A percentile compares a stretch with the other conserved stretches of the same genome.
Evolutionary conservation across 495 filamentous ascomycete species (phyloP).

Genomic region (Bacidia gigantensis): DNA sequence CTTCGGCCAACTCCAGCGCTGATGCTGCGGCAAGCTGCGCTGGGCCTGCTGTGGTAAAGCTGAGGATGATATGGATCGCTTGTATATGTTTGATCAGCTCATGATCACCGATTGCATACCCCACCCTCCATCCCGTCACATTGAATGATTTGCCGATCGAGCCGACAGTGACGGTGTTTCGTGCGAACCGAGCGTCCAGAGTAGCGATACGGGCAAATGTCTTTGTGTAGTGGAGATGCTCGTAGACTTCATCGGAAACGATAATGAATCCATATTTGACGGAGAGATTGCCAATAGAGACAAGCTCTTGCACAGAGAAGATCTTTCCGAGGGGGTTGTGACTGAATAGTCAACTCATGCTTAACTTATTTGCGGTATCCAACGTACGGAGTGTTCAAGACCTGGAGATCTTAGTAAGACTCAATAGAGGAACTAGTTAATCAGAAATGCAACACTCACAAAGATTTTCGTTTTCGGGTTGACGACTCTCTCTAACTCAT

Average conservation of each 20-base stretch:
- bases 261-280: conserved; percentile 8
- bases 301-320: conserved; percentile 12
- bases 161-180: conserved; percentile 7
- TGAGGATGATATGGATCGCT: conserved; percentile 7
- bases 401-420: too few species aligned
- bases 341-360: too few species aligned
- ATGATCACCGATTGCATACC: conserved; percentile 11
- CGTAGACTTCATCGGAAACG: conserved; percentile 16
- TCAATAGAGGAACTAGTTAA: too few species aligned
- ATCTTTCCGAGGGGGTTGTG: conserved; percentile 13
- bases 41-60: conserved; percentile 8
- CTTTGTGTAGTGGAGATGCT: conserved; percentile 7
- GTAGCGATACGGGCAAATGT: conserved; percentile 8
- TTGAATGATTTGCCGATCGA: conserved; percentile 14
- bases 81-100: conserved; percentile 10
- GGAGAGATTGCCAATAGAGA: conserved; percentile 10
- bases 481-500: too few species aligned
- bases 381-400: too few species aligned
- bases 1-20: conserved; percentile 10
- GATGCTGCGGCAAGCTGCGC: conserved; percentile 10
- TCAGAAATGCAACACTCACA: too few species aligned
- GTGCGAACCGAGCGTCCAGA: background rate
- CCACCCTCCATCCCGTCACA: conserved; percentile 12
- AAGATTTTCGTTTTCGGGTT: too few species aligned
- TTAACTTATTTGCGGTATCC: too few species aligned